phyloP scores from a whole-genome alignment of 2,329 filamentous ascomycete genomes.

The Arthrobotrys musiformis region DNA sequence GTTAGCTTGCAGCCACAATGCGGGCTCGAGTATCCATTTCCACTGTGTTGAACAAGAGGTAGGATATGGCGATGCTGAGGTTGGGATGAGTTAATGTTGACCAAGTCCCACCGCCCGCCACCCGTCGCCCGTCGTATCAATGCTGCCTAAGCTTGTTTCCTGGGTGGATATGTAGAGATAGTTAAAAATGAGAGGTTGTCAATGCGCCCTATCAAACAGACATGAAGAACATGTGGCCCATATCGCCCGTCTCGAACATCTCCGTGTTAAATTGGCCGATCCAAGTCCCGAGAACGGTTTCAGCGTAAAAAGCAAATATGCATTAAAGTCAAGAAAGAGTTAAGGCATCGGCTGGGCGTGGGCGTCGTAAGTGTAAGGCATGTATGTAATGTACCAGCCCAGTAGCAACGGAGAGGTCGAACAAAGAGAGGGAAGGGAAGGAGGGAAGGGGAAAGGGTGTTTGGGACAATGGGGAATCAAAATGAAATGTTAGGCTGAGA shows the following conservation, averaged over 20 bases:
- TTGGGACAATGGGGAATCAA: slow-evolving; percentile 27
- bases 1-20: not conserved
- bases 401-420: slow-evolving; percentile 33
- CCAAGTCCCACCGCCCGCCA: slow-evolving; percentile 3
- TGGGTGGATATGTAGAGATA: not conserved
- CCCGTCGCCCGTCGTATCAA: not conserved
- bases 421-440: slow-evolving; percentile 23
- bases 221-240: slow-evolving; percentile 50
- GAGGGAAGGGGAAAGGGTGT: slow-evolving; percentile 12
- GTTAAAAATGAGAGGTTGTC: slow-evolving; percentile 10
- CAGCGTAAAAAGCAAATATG: slow-evolving; percentile 50
- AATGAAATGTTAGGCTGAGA: slow-evolving; percentile 21
- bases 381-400: not conserved
- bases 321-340: slow-evolving; percentile 24
- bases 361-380: slow-evolving; percentile 39
- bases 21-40: slow-evolving; percentile 7
- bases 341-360: slow-evolving; percentile 25
- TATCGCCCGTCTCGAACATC: slow-evolving; percentile 43
- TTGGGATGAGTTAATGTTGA: slow-evolving; percentile 22
- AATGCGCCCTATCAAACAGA: slow-evolving; percentile 33
- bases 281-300: slow-evolving; percentile 42
- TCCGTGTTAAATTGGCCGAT: slow-evolving; percentile 45
- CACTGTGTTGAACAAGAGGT: slow-evolving; percentile 22
- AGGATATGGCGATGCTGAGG: not conserved
- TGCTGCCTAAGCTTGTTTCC: slow-evolving; percentile 36